Evolutionary conservation across 768 basidiomycete species (phyloP).

Genomic region (Termitomyces sp.): DNA sequence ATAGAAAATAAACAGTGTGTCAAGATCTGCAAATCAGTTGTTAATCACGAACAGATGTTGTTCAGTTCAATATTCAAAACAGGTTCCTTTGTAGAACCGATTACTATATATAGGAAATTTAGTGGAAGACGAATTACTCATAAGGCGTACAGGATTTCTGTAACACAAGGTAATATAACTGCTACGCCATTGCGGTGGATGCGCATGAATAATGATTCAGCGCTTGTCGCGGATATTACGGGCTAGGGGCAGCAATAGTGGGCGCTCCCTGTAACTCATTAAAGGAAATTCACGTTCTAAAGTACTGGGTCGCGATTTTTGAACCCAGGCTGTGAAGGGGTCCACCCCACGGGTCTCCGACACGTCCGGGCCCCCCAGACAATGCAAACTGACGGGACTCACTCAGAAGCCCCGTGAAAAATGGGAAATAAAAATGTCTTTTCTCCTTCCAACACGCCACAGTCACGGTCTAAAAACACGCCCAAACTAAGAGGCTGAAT

Average conservation of each 20-base stretch:
- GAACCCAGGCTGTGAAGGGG: not conserved
- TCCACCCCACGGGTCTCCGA: slow-evolving; percentile 7
- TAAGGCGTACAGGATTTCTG: too few relatives aligned
- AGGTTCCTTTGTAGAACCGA: not conserved
- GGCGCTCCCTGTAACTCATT: not conserved
- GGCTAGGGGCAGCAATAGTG: not conserved
- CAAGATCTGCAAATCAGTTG: not conserved
- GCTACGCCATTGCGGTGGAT: not conserved
- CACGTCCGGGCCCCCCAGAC: slow-evolving; percentile 11
- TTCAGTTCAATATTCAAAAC: not conserved
- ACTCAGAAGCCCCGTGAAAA: slow-evolving; percentile 20
- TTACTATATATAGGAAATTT: not conserved
- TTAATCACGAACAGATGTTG: not conserved
- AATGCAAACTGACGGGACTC: slow-evolving; percentile 13
- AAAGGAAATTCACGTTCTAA: not conserved
- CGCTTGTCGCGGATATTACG: not conserved
- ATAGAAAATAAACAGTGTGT: not conserved
- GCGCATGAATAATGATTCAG: not conserved
- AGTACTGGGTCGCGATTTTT: too few relatives aligned
- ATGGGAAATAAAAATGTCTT: slow-evolving; percentile 15
- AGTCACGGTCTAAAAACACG: slow-evolving; percentile 13
- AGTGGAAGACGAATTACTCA: not conserved
- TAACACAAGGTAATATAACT: not conserved
- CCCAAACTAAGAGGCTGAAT: not conserved
- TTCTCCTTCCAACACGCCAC: slow-evolving; percentile 15